These are phyloP conservation scores for Nitzschia sp. DNA, from an alignment of 108 stramenopile species.

Conservation along the genomic window DNA sequence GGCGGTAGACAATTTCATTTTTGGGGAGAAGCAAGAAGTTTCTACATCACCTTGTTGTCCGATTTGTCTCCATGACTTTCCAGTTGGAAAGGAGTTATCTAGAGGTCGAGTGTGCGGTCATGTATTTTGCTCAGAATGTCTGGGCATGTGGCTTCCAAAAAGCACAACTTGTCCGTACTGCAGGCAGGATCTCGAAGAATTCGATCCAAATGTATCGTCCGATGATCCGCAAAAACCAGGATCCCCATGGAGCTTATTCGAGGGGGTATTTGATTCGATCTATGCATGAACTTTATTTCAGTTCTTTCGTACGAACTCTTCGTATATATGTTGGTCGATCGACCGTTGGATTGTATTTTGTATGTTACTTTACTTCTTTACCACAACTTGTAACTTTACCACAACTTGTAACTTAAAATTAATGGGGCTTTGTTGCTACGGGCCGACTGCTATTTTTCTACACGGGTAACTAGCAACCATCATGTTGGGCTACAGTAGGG, in stretches of 20 bases:
- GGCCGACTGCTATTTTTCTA: too few relatives aligned
- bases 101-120: constrained; percentile 11
- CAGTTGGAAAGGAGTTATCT: constrained; percentile 18
- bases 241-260: constrained; percentile 11
- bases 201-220: neutral
- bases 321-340: too few relatives aligned
- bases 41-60: constrained; percentile 11
- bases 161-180: constrained; percentile 32
- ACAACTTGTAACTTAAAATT: too few relatives aligned
- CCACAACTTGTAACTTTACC: too few relatives aligned
- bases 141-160: constrained; percentile 23
- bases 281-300: too few relatives aligned
- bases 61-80: constrained; percentile 27
- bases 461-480: too few relatives aligned
- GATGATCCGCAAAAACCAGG: constrained; percentile 6
- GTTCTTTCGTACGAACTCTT: too few relatives aligned
- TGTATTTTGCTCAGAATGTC: constrained; percentile 27
- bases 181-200: constrained; percentile 22
- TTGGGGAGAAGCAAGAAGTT: constrained; percentile 9
- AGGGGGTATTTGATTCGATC: constrained; percentile 19
- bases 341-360: too few relatives aligned
- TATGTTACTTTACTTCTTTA: too few relatives aligned
- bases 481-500: too few relatives aligned
- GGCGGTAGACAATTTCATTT: constrained; percentile 9
- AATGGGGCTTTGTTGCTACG: too few relatives aligned